These are phyloP conservation scores for Neurospora cerealis DNA, from an alignment of 495 filamentous ascomycete species.

Conservation along the genomic window DNA sequence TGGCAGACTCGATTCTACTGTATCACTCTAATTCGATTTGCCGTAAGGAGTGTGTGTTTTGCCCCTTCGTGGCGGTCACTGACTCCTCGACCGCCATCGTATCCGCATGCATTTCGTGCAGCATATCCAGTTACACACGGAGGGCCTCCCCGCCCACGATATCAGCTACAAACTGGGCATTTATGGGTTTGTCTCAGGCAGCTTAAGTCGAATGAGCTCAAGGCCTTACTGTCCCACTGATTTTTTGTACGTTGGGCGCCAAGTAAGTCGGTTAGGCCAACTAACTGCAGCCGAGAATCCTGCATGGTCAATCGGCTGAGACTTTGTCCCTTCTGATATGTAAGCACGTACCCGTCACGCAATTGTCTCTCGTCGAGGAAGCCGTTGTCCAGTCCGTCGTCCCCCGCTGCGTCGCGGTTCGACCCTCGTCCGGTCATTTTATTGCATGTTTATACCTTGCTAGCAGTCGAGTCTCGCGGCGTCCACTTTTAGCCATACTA, in stretches of 20 bases:
- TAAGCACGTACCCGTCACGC: not conserved
- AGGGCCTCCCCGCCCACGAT: not conserved
- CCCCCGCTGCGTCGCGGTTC: not conserved
- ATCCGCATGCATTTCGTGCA: slow-evolving; percentile 11
- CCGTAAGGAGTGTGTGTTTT: not conserved
- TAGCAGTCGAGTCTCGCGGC: not conserved
- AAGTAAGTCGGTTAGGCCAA: not conserved
- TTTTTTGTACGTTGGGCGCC: not conserved
- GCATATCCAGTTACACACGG: slow-evolving; percentile 1
- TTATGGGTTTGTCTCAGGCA: not conserved
- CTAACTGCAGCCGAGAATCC: not conserved
- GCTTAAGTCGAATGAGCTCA: not conserved
- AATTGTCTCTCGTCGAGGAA: not conserved
- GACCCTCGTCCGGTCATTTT: not conserved
- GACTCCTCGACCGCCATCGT: slow-evolving; percentile 19
- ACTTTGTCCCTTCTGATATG: not conserved
- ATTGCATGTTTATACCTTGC: not conserved
- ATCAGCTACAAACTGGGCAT: not conserved
- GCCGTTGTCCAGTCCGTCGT: not conserved
- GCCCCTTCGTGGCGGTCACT: slow-evolving; percentile 39
- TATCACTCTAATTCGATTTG: not conserved
- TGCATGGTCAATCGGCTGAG: not conserved
- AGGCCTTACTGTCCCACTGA: not conserved
- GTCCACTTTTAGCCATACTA: not conserved
- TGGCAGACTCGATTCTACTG: not conserved